Conservation (phyloP, 1,284 basidiomycete species). For the Gastroboletus turbinatus region DNA sequence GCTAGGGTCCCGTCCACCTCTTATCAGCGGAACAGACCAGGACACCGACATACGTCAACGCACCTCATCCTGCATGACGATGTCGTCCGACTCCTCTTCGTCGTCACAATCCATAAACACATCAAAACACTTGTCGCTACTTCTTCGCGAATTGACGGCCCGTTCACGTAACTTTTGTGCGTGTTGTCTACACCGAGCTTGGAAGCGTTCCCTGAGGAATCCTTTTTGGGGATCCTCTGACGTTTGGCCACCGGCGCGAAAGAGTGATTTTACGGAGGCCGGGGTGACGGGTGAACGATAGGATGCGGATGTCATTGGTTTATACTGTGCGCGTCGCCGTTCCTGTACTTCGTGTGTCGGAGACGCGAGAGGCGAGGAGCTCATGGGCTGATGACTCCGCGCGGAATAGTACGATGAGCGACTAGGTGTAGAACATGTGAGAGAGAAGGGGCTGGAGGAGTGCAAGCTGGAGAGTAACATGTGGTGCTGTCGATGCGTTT, state of each 20-base stretch:
- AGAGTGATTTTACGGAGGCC: conserved; percentile 22
- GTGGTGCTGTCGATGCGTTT: not conserved
- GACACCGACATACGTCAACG: conserved; percentile 1
- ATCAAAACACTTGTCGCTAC: conserved; percentile 47
- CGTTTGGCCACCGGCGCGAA: conserved; percentile 10
- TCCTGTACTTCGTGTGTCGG: conserved; percentile 38
- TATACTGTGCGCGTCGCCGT: conserved; percentile 50
- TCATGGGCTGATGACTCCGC: conserved; percentile 38
- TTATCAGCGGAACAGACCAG: conserved; percentile 6
- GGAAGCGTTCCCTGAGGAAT: conserved; percentile 61
- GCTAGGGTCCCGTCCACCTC: conserved; percentile 35
- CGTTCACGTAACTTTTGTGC: conserved; percentile 53
- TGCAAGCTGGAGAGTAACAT: conserved; percentile 22
- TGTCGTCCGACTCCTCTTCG: conserved; percentile 46
- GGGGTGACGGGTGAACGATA: conserved; percentile 4
- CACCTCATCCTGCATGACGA: conserved; percentile 64
- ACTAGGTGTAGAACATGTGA: conserved; percentile 26
- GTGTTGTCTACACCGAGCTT: conserved; percentile 57
- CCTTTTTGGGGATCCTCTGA: conserved; percentile 42
- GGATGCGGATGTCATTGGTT: conserved; percentile 29
- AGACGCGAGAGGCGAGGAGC: conserved; percentile 50
- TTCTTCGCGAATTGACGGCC: conserved; percentile 44
- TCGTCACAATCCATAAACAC: conserved; percentile 54
- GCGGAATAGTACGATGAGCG: conserved; percentile 30
- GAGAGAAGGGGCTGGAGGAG: conserved; percentile 21